phyloP scores from a whole-genome alignment of 305 asterid species.

The Solanum hybrid region DNA sequence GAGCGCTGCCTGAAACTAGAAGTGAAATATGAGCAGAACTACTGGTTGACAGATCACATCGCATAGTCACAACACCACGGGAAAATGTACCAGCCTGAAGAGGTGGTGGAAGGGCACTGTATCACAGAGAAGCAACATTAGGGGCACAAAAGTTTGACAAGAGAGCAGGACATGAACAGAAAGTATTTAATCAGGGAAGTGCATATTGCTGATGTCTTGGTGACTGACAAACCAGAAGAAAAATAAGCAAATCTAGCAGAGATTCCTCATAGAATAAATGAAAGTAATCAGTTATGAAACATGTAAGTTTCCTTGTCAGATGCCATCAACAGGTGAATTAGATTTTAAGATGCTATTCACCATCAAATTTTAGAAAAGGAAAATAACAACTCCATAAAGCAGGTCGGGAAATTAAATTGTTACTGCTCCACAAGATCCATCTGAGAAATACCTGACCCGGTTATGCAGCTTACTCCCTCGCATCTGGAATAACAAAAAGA shows the following conservation, averaged over 20 bases:
- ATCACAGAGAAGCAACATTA: slow-evolving; percentile 4
- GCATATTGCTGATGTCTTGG: background rate
- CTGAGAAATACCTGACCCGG: slow-evolving; percentile 67
- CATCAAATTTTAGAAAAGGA: slow-evolving; percentile 7
- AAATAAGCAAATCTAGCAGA: background rate
- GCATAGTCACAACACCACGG: slow-evolving; percentile 96
- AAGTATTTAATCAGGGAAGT: background rate
- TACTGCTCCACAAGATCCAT: slow-evolving; percentile 5
- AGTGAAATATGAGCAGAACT: slow-evolving; percentile 93
- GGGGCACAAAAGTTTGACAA: slow-evolving; percentile 1
- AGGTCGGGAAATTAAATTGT: background rate
- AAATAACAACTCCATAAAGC: slow-evolving; percentile 3
- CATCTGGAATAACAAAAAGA: slow-evolving; percentile 44
- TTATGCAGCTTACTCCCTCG: slow-evolving; percentile 94
- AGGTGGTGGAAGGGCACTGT: slow-evolving; percentile 96
- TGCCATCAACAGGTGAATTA: background rate
- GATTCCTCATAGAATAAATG: background rate
- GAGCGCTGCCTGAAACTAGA: slow-evolving; percentile 94
- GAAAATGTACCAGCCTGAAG: slow-evolving; percentile 93
- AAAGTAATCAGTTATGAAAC: background rate
- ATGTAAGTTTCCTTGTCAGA: background rate
- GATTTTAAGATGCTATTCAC: background rate
- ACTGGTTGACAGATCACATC: slow-evolving; percentile 90
- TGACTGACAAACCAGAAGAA: background rate
- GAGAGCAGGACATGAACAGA: slow-evolving; percentile 1